Evolutionary conservation across 352 stramenopile species (phyloP).

Genomic region (Porosira glacialis): DNA sequence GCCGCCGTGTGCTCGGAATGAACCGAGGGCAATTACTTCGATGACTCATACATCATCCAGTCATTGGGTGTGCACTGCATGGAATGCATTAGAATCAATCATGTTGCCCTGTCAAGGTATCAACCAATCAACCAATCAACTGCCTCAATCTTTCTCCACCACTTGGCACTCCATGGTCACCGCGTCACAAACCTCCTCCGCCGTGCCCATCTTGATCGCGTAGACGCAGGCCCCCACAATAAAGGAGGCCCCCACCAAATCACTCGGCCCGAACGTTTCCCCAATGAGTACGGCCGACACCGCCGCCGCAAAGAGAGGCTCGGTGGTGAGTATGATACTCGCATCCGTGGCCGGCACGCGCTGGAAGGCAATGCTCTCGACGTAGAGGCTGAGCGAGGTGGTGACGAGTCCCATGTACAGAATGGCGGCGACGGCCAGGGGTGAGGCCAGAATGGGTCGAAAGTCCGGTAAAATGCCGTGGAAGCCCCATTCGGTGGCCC

Average conservation of each 20-base stretch:
- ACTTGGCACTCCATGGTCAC: conserved; percentile 20
- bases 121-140: not conserved
- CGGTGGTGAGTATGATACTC: conserved; percentile 74
- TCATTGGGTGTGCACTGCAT: too few relatives aligned
- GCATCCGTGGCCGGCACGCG: conserved; percentile 68
- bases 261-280: conserved; percentile 63
- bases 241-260: conserved; percentile 60
- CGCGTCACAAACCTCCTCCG: conserved; percentile 30
- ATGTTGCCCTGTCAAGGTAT: too few relatives aligned
- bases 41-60: too few relatives aligned
- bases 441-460: conserved; percentile 46
- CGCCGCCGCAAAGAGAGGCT: conserved; percentile 68
- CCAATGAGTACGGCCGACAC: conserved; percentile 52
- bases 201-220: conserved; percentile 49
- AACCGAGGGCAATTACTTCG: too few relatives aligned
- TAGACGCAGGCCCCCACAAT: conserved; percentile 67
- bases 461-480: too few relatives aligned
- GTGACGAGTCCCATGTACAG: conserved; percentile 72
- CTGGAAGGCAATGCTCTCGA: conserved; percentile 70
- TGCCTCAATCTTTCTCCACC: conserved; percentile 1
- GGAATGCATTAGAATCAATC: too few relatives aligned
- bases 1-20: too few relatives aligned
- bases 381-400: conserved; percentile 65
- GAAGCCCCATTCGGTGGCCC: too few relatives aligned
- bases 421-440: conserved; percentile 55